These are phyloP conservation scores for Arctostaphylos glauca DNA, from an alignment of 148 eudicot species.

Conservation along the genomic window DNA sequence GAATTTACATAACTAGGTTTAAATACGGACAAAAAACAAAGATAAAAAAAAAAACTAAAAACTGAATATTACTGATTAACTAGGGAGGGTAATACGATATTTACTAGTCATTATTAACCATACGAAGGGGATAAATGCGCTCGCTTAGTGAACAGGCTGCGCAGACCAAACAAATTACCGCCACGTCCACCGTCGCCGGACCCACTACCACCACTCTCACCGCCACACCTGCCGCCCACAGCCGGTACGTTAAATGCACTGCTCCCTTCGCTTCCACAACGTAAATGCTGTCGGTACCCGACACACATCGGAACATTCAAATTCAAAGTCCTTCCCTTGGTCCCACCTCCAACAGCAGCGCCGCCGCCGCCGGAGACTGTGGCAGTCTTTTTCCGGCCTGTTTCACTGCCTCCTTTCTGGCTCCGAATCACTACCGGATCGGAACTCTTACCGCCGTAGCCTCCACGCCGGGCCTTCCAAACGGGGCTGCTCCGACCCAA, in stretches of 20 bases:
- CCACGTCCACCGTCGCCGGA: slow-evolving; percentile 39
- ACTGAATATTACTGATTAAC: neutral
- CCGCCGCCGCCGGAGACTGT: slow-evolving; percentile 8
- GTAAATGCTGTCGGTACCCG: slow-evolving; percentile 53
- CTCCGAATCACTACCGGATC: slow-evolving; percentile 22
- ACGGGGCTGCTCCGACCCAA: slow-evolving; percentile 87
- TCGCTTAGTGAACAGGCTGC: slow-evolving; percentile 68
- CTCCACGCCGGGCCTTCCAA: slow-evolving; percentile 59
- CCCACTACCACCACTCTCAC: slow-evolving; percentile 24
- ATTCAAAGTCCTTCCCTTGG: slow-evolving; percentile 39
- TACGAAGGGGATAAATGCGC: slow-evolving; percentile 36
- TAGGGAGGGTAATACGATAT: no score
- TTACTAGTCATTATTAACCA: no score
- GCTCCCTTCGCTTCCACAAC: slow-evolving; percentile 49
- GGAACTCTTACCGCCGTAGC: slow-evolving; percentile 18
- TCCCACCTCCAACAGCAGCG: slow-evolving; percentile 10
- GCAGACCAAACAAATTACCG: slow-evolving; percentile 57
- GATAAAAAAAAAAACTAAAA: neutral
- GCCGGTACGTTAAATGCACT: slow-evolving; percentile 18
- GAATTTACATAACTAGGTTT: neutral
- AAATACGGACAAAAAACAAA: neutral
- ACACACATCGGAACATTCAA: slow-evolving; percentile 75
- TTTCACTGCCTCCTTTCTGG: slow-evolving; percentile 20
- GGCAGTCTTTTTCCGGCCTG: slow-evolving; percentile 29
- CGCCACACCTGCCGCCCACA: slow-evolving; percentile 14